Percentiles rank a stretch among this genome's conserved stretches.
Conservation (phyloP, 208 protist genomes). For the Naegleria fowleri region DNA sequence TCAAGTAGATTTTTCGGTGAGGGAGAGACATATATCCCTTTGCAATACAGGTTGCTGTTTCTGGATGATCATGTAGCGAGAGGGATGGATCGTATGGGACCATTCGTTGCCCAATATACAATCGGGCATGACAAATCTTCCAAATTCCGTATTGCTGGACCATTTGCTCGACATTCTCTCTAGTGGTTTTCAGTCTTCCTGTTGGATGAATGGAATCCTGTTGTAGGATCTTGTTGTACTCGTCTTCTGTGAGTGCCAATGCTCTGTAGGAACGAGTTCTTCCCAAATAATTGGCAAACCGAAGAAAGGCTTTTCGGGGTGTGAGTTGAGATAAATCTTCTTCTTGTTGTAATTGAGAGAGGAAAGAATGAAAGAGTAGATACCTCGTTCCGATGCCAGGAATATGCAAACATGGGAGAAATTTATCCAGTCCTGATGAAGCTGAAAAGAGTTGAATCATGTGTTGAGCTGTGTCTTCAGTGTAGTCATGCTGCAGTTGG, state of each 20-base stretch:
- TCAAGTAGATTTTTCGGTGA: neutral
- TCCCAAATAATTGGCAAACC: neutral
- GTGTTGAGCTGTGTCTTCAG: too few species aligned
- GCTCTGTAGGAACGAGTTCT: neutral
- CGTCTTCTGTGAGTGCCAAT: neutral
- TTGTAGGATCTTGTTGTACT: neutral
- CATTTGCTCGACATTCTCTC: neutral
- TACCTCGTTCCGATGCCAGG: neutral
- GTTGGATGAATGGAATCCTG: neutral
- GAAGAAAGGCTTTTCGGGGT: neutral
- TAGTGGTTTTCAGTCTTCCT: neutral
- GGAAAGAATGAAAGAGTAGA: neutral
- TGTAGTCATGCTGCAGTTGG: too few species aligned
- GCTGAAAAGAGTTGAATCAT: too few species aligned
- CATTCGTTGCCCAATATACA: slow-evolving; percentile 4
- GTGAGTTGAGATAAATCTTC: neutral
- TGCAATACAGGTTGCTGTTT: neutral
- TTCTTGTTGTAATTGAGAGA: neutral
- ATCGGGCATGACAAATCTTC: neutral
- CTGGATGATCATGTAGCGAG: neutral
- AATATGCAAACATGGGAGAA: neutral
- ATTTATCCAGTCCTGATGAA: neutral
- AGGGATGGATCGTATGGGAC: neutral
- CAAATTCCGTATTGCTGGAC: neutral
- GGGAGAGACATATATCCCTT: neutral